phyloP scores from a whole-genome alignment of 164 flowering plant species.

The Nelumbo lutea region DNA sequence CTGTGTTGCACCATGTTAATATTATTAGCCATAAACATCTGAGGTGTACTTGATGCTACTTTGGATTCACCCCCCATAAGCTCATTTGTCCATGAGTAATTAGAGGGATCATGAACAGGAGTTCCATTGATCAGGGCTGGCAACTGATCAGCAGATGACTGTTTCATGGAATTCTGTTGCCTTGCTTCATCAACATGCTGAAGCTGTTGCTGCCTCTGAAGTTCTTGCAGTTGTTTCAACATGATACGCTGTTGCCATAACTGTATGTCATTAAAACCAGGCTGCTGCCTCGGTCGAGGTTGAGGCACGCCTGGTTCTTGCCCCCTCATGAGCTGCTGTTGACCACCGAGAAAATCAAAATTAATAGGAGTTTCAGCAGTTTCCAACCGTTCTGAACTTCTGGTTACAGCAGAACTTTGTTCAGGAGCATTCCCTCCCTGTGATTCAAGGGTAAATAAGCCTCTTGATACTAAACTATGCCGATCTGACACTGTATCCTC shows the following conservation, averaged over 20 bases:
- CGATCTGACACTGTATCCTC: constrained; percentile 34
- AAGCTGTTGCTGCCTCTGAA: constrained; percentile 63
- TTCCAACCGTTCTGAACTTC: constrained; percentile 24
- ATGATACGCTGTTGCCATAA: constrained; percentile 59
- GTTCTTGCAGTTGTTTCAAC: constrained; percentile 60
- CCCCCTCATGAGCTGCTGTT: constrained; percentile 26
- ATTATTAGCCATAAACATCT: constrained; percentile 34
- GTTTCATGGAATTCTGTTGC: constrained; percentile 40
- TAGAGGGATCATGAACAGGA: constrained; percentile 38
- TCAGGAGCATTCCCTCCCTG: constrained; percentile 37
- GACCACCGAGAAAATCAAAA: constrained; percentile 29
- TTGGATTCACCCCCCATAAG: constrained; percentile 19
- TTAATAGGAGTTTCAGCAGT: constrained; percentile 27
- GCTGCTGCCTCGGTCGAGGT: constrained; percentile 37
- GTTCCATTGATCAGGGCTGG: constrained; percentile 38
- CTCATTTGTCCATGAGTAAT: constrained; percentile 20
- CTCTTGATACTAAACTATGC: constrained; percentile 33
- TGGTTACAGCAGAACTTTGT: constrained; percentile 17
- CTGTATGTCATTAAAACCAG: constrained; percentile 45
- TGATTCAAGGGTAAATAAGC: constrained; percentile 30
- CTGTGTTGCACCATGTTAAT: constrained; percentile 40
- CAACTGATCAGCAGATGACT: constrained; percentile 37
- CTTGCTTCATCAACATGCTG: constrained; percentile 47
- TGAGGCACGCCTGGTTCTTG: constrained; percentile 39
- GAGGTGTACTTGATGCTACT: constrained; percentile 23